Evolutionary conservation across 768 basidiomycete species (phyloP), one percentile per base, ranked within the genome.

Genomic region (Phallus indusiatus): DNA sequence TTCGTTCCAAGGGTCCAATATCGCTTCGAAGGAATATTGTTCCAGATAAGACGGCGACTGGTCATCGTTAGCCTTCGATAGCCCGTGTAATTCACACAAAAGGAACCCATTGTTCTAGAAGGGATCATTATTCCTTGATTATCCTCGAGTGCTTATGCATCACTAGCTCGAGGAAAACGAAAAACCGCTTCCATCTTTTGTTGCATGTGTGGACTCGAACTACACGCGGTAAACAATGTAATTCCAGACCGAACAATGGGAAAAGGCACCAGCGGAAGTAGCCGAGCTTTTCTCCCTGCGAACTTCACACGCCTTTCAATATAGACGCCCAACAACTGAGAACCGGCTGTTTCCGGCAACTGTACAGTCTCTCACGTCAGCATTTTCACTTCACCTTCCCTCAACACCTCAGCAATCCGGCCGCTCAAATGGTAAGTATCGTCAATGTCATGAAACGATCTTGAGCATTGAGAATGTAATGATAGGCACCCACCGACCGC

Each of bases 311-410:
- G 12, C 42, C 12, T 42, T 12, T 42, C 12, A 36, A 14, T 14
- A 51, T 28, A 22, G 47, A 24, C n/a, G 18, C 20, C 12, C 28
- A 17, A 35, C 7, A 11, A 14, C 50, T 22, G 47, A 7, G 18
- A n/a, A 34, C 11, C 50, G 21, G 50, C 14, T 22, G 12, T 14
- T 22, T 34, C 50, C 50, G 50, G 50, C 50, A 51, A 22, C 50
- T 59, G 57, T 59, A 59, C 50, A 59, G 57, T 59, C 52, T 33
- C 36, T 34, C 35, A 59, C 57, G 50, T 59, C 50, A 59, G 57
- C 57, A 59, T 52, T 57, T 53, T 51, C 57, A 28, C 28, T 47
- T 28, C 47, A 9, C 34, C 47, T 24, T 50, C 48, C 48, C 37
- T 33, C 57, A 14, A 33, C 49, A 50, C 50, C 20, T 20, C 50